Percentiles rank a stretch among this genome's conserved stretches.
Conservation (phyloP, 1,139 yeast species). For the Yamadazyma oceani region DNA sequence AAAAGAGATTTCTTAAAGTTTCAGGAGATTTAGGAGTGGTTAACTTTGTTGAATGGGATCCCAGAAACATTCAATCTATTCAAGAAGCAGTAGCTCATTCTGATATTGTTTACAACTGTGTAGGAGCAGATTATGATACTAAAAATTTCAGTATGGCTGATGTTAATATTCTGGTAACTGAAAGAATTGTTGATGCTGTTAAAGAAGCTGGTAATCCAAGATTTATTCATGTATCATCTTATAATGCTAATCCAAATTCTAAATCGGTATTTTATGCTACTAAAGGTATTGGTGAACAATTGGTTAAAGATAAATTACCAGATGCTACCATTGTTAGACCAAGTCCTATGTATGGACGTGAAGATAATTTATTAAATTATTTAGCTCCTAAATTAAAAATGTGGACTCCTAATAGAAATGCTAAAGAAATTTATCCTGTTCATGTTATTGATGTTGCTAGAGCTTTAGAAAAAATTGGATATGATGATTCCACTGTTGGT, state of each 20-base stretch:
- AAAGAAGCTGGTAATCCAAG: slow-evolving; percentile 76
- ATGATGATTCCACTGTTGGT: slow-evolving; percentile 78
- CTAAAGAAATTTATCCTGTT: slow-evolving; percentile 69
- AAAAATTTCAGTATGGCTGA: slow-evolving; percentile 83
- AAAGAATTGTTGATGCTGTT: slow-evolving; percentile 74
- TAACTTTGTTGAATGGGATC: slow-evolving; percentile 78
- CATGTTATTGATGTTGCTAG: slow-evolving; percentile 77
- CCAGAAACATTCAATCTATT: slow-evolving; percentile 74
- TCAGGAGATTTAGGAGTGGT: slow-evolving; percentile 89
- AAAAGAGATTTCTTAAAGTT: slow-evolving; percentile 77
- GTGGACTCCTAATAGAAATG: slow-evolving; percentile 65
- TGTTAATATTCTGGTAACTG: slow-evolving; percentile 75
- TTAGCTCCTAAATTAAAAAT: slow-evolving; percentile 56
- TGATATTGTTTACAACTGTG: slow-evolving; percentile 78
- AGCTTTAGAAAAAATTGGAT: slow-evolving; percentile 77
- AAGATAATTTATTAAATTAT: slow-evolving; percentile 69
- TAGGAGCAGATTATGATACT: slow-evolving; percentile 77
- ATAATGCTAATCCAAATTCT: slow-evolving; percentile 72
- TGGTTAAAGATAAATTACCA: slow-evolving; percentile 66
- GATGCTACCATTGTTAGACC: slow-evolving; percentile 87
- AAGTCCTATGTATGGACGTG: slow-evolving; percentile 76
- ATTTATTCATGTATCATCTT: slow-evolving; percentile 75
- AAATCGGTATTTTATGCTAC: slow-evolving; percentile 73
- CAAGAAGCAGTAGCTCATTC: slow-evolving; percentile 79
- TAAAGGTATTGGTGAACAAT: slow-evolving; percentile 76